Evolutionary conservation across 257 asterid species (phyloP), one percentile per base, ranked within the genome.

Genomic region (Solanum chmielewskii): DNA sequence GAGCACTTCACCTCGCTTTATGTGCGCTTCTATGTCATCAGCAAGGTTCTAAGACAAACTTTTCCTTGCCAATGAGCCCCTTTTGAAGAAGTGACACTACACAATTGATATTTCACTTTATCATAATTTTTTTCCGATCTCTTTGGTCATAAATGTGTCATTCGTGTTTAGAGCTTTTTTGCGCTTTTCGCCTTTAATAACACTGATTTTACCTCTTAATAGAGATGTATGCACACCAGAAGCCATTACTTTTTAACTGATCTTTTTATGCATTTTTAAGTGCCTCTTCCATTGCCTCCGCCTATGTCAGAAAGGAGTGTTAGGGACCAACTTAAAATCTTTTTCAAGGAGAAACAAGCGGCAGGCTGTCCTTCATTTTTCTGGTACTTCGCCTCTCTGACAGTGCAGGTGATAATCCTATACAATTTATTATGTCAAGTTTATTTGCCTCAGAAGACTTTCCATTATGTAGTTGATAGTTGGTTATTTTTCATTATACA

Each of bases 221-320:
- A 81, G 42, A 47, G 44, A 49, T 49, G 69, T 47, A 49, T 49
- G 85, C 85, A 52, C 1, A 2, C 18, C 45, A 47, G 20, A 80
- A 16, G 85, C 69, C 3, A 49, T 47, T 49, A 29, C 23, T 49
- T 81, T 80, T 47, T n/a, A 78, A 81, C 85, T 86, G 52, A 45
- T 73, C 25, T 21, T 85, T 85, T 86, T 86, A 45, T 71, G 83
- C 68, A 75, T 86, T 62, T 88, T 84, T 87, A 88, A 97, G 99
- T 97, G 93, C 98, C 98, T 85, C 98, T 93, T 89, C 98, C 96
- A 85, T 93, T 95, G 86, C 98, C 98, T 86, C 98, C 96, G 83
- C 97, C 95, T 90, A 89, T 90, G 91, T 96, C 98, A 88, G 95
- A 93, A 92, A 88, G 91, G 88, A 93, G 95, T 91, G 74, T 90